Evolutionary conservation across 106 monocot genomes (phyloP).

Genomic region (Vanilla planifolia): DNA sequence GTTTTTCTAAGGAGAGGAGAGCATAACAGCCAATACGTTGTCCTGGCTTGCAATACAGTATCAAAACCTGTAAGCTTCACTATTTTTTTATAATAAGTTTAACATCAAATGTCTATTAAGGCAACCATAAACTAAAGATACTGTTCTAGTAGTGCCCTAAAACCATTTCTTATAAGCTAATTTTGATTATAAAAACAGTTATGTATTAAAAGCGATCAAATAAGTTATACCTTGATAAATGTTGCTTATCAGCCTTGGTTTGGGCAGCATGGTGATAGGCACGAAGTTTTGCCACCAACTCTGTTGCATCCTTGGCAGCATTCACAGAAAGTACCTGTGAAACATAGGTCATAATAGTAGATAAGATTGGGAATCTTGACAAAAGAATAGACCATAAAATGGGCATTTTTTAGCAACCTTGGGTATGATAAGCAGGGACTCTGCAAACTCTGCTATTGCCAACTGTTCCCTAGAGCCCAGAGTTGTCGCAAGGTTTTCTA

Average conservation of each 20-base stretch:
- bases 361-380: not conserved
- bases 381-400: conserved; percentile 1
- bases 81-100: too few relatives aligned
- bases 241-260: conserved; percentile 93
- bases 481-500: conserved; percentile 76
- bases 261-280: conserved; percentile 95
- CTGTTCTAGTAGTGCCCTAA: too few relatives aligned
- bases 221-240: conserved; percentile 72
- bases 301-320: conserved; percentile 98
- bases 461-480: conserved; percentile 71
- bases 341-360: conserved; percentile 2
- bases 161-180: too few relatives aligned
- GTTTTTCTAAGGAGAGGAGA: too few relatives aligned
- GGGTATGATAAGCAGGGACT: conserved; percentile 57
- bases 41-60: too few relatives aligned
- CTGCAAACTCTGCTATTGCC: conserved; percentile 76
- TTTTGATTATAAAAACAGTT: too few relatives aligned
- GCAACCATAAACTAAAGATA: too few relatives aligned
- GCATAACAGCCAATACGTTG: too few relatives aligned
- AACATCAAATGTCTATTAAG: too few relatives aligned
- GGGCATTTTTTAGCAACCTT: conserved; percentile 24
- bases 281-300: conserved; percentile 88
- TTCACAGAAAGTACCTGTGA: conserved; percentile 88
- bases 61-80: too few relatives aligned
- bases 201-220: too few relatives aligned